Evolutionary conservation across 495 filamentous ascomycete genomes (phyloP).

Genomic region (Xylaria nigripes): DNA sequence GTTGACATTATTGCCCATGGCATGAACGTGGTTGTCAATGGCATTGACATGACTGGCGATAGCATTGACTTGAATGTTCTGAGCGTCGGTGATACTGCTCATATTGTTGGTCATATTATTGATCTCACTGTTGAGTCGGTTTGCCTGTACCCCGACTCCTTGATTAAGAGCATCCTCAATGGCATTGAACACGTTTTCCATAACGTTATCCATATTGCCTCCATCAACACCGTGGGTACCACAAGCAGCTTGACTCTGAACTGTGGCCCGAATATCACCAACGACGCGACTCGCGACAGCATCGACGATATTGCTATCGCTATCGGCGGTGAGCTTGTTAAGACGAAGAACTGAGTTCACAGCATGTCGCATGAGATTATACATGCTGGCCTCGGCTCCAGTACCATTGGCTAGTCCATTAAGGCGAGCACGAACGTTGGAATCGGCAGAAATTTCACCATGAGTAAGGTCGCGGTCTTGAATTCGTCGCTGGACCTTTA

Average conservation of each 20-base stretch:
- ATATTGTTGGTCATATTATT: not conserved
- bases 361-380: constrained; percentile 23
- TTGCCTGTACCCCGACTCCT: constrained; percentile 8
- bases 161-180: constrained; percentile 13
- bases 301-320: constrained; percentile 9
- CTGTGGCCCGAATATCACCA: constrained; percentile 13
- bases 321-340: constrained; percentile 11
- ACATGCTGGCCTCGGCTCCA: constrained; percentile 17
- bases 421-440: constrained; percentile 16
- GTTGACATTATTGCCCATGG: constrained; percentile 22
- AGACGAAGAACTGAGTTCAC: constrained; percentile 11
- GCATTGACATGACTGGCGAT: constrained; percentile 22
- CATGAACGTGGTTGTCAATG: constrained; percentile 21
- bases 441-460: constrained; percentile 13
- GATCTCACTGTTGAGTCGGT: constrained; percentile 4
- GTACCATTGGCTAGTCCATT: constrained; percentile 20
- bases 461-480: constrained; percentile 19
- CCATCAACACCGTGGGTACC: constrained; percentile 3
- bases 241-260: constrained; percentile 10
- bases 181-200: constrained; percentile 16
- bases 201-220: constrained; percentile 13
- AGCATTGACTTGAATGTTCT: constrained; percentile 17
- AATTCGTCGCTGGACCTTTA: constrained; percentile 17
- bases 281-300: constrained; percentile 12
- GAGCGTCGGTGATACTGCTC: constrained; percentile 3